Conservation (phyloP, 352 stramenopile genomes). For the Pelagophyceae sp. region DNA sequence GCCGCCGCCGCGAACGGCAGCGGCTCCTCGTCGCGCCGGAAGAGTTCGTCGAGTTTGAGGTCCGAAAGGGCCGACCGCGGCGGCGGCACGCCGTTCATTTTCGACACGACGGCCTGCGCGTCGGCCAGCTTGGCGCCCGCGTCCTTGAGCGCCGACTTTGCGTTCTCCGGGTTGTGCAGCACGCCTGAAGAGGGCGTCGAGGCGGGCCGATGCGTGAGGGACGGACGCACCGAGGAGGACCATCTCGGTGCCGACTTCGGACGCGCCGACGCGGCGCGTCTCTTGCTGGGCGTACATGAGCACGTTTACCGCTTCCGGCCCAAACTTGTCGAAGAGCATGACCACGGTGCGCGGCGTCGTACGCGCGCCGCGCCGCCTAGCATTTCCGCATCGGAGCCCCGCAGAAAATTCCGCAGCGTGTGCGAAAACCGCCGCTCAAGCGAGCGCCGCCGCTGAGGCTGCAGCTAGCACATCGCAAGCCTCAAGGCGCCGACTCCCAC, state of each 20-base stretch:
- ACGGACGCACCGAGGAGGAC: background rate
- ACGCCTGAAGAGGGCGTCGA: background rate
- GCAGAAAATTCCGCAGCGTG: too few species aligned
- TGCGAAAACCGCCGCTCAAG: too few species aligned
- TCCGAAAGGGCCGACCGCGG: background rate
- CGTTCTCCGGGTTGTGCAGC: slow-evolving; percentile 4
- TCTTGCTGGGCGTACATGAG: slow-evolving; percentile 17
- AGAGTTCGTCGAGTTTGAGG: background rate
- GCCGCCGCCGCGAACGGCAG: background rate
- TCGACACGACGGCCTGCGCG: background rate
- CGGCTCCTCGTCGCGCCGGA: slow-evolving; percentile 1
- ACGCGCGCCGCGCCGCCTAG: too few species aligned
- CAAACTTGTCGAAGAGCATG: slow-evolving; percentile 17
- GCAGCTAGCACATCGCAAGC: too few species aligned
- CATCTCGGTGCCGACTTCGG: background rate
- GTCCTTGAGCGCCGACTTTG: background rate
- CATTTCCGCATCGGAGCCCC: too few species aligned
- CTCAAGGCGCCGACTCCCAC: too few species aligned
- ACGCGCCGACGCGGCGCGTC: background rate
- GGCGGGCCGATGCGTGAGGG: background rate
- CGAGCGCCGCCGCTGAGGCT: too few species aligned
- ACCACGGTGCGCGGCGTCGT: too few species aligned
- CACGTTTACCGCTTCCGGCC: background rate
- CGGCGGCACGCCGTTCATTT: background rate
- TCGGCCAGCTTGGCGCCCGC: background rate